These are phyloP conservation scores for Eutrema heterophyllum DNA, from an alignment of 345 rosid species.

Conservation along the genomic window DNA sequence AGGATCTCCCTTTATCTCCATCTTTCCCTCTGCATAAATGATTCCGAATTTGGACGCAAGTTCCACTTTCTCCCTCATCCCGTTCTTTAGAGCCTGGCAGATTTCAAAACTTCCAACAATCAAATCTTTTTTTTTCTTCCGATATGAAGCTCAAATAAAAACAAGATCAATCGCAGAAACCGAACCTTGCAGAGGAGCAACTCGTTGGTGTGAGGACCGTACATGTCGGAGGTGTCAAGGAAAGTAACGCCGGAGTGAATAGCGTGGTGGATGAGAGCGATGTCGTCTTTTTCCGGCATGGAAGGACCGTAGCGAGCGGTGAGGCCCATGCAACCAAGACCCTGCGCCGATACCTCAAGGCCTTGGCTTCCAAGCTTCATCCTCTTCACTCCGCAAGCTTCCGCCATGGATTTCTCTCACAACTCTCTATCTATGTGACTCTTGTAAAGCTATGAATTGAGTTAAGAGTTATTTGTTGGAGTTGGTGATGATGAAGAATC, in stretches of 20 bases:
- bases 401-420: too few relatives aligned
- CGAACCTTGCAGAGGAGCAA: slow-evolving; percentile 33
- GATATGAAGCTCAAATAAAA: too few relatives aligned
- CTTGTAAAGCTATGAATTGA: too few relatives aligned
- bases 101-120: background rate
- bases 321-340: slow-evolving; percentile 39
- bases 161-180: background rate
- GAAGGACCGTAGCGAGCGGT: slow-evolving; percentile 29
- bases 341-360: slow-evolving; percentile 33
- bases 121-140: too few relatives aligned
- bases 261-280: slow-evolving; percentile 33
- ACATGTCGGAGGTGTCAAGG: slow-evolving; percentile 38
- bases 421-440: too few relatives aligned
- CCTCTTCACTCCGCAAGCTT: background rate
- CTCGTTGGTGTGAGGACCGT: slow-evolving; percentile 40
- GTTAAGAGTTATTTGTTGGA: too few relatives aligned
- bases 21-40: slow-evolving; percentile 12
- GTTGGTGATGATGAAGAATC: too few relatives aligned
- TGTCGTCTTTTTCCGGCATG: slow-evolving; percentile 23
- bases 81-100: slow-evolving; percentile 42
- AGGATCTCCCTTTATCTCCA: slow-evolving; percentile 41
- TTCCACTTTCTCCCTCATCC: slow-evolving; percentile 39
- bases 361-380: slow-evolving; percentile 24
- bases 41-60: slow-evolving; percentile 52
- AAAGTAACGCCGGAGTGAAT: slow-evolving; percentile 33